These are phyloP conservation scores for Grosmannia penicillata DNA, from an alignment of 2,329 filamentous ascomycete species.

Conservation along the genomic window DNA sequence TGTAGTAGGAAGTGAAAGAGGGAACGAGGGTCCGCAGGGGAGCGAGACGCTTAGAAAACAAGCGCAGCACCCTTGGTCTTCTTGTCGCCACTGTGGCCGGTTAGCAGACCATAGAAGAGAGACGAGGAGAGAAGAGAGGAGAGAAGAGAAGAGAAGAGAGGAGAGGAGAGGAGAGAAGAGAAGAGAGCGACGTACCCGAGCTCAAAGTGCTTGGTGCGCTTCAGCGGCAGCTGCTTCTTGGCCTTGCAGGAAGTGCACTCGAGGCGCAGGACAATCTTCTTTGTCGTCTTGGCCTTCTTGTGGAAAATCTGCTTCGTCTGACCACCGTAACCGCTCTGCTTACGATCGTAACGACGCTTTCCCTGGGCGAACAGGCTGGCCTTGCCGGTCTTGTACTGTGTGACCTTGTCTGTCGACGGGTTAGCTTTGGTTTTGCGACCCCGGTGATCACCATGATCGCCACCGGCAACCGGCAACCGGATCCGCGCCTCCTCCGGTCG, in stretches of 20 bases:
- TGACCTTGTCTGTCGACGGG: slow-evolving; percentile 45
- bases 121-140: too few species aligned
- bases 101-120: slow-evolving; percentile 1
- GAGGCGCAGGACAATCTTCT: slow-evolving; percentile 98
- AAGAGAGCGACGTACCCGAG: slow-evolving; percentile 58
- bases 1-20: not conserved
- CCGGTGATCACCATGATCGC: not conserved
- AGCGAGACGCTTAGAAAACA: slow-evolving; percentile 69
- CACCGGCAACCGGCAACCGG: too few species aligned
- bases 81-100: slow-evolving; percentile 85
- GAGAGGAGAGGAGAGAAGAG: not conserved
- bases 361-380: slow-evolving; percentile 48
- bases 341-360: slow-evolving; percentile 86
- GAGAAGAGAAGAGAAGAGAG: not conserved
- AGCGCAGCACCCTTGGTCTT: slow-evolving; percentile 99
- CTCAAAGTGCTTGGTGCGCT: slow-evolving; percentile 99
- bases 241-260: slow-evolving; percentile 98
- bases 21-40: not conserved
- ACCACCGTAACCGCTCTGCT: slow-evolving; percentile 99
- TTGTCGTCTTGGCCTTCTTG: slow-evolving; percentile 99
- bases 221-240: slow-evolving; percentile 93
- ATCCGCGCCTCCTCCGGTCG: too few species aligned
- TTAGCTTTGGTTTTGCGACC: too few species aligned
- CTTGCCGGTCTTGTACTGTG: slow-evolving; percentile 53
- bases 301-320: slow-evolving; percentile 99